These are phyloP conservation scores for Colletotrichum liriopes DNA, from an alignment of 2,329 filamentous ascomycete genomes.

Conservation along the genomic window DNA sequence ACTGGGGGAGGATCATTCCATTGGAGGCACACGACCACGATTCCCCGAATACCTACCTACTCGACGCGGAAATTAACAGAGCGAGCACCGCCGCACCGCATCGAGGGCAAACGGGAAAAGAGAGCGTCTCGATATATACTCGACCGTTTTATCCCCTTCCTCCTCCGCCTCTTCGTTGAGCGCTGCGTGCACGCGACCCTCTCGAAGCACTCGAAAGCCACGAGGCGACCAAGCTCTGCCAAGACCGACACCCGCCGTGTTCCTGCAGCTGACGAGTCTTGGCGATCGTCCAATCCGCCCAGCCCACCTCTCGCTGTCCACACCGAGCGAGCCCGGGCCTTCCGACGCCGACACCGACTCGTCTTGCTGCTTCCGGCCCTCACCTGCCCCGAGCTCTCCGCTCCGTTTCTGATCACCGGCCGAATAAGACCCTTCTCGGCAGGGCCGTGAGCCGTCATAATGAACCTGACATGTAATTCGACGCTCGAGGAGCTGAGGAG, in stretches of 20 bases:
- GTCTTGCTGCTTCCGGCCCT: not conserved
- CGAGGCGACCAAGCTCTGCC: slow-evolving; percentile 36
- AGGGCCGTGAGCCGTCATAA: slow-evolving; percentile 35
- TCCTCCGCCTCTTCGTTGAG: not conserved
- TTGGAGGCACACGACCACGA: slow-evolving; percentile 14
- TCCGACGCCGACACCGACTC: not conserved
- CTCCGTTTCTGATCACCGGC: not conserved
- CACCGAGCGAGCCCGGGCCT: slow-evolving; percentile 13
- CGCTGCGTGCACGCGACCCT: slow-evolving; percentile 18
- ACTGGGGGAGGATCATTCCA: not conserved
- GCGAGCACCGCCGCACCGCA: not conserved
- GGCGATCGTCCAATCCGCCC: slow-evolving; percentile 26
- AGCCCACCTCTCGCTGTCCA: slow-evolving; percentile 11
- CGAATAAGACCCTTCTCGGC: not conserved
- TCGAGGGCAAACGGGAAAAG: slow-evolving; percentile 3
- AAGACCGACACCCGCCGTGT: slow-evolving; percentile 39
- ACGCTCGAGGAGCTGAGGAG: slow-evolving; percentile 62
- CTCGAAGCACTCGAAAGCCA: slow-evolving; percentile 13
- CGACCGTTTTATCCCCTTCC: not conserved
- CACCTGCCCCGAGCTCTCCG: not conserved
- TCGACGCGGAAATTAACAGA: slow-evolving; percentile 5
- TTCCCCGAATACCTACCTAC: not conserved
- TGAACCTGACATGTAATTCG: slow-evolving; percentile 60
- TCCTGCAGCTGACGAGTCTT: slow-evolving; percentile 39
- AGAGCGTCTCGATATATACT: slow-evolving; percentile 3